Base-by-base conservation (phyloP, 1,139 yeast species). In the Kodamaea ohmeri region DNA sequence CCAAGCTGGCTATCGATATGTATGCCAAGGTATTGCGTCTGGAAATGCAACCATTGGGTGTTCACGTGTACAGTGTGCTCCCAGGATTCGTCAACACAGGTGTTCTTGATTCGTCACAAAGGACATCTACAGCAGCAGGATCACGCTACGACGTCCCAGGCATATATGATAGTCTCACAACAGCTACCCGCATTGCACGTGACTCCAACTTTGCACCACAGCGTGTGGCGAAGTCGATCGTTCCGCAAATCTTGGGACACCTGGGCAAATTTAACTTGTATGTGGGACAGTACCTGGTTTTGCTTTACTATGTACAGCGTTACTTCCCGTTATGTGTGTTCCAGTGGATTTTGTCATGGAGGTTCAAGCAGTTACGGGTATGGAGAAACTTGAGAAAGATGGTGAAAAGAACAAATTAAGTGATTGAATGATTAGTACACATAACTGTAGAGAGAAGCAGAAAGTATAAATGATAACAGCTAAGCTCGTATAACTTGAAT, bases 21-120 rank as follows among this genome's bases (percentile, higher is more conserved):
- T 60, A 58, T 33, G 65, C 63, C 4, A 39, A 46, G 36, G 50
- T 45, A 5, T 45, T 60, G 28, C 52, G 45, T 20, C 44, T 39
- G 4, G 63, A 60, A 39, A 42, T 60, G 62, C 43, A 49, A 38
- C 71, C 71, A 0, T 63, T 63, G 39, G 70, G 63, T 1, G 68
- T 63, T 7, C 40, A 53, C 16, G 73, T 67, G 6, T 65, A 65
- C 44, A 54, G 62, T 32, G 59, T 67, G 6, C 63, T 67, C 28
- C 65, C 72, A 6, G 72, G 73, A 2, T 71, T 67, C 3, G 71
- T 67, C 3, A 54, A 65, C 35, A 65, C 71, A n/a, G 63, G 59
- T 11, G 62, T 67, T 25, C 48, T 53, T 25, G 65, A 60, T 40
- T 12, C 39, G 11, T 36, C 32, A 6, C 39, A 42, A 11, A 25